phyloP scores from a whole-genome alignment of 306 rosid genomes.

The Pachyrhizus erosus region DNA sequence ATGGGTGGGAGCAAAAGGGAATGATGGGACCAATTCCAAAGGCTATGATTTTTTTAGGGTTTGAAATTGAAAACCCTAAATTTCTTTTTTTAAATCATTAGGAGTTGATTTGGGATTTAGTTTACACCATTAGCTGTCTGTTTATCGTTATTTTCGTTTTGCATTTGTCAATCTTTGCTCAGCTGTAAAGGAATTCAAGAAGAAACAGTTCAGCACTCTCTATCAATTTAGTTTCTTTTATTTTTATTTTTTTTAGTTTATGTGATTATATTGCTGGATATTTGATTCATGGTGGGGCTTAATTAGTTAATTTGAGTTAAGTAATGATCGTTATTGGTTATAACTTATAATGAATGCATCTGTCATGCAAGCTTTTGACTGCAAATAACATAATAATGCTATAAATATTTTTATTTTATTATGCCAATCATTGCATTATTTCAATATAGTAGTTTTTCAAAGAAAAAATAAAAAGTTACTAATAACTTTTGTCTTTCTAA shows the following conservation, averaged over 20 bases:
- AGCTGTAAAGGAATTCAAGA: slow-evolving; percentile 22
- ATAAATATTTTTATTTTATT: neutral
- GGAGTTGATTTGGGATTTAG: slow-evolving; percentile 30
- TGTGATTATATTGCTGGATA: neutral
- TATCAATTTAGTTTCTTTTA: slow-evolving; percentile 25
- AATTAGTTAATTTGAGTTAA: slow-evolving; percentile 17
- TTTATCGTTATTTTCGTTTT: slow-evolving; percentile 19
- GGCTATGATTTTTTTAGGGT: slow-evolving; percentile 9
- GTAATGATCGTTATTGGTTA: neutral
- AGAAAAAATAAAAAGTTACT: too few species aligned
- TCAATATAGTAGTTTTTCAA: neutral
- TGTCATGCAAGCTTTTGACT: neutral
- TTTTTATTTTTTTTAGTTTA: neutral
- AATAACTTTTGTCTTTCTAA: neutral
- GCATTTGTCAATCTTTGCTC: slow-evolving; percentile 5
- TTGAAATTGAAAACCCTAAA: slow-evolving; percentile 31
- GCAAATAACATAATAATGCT: neutral
- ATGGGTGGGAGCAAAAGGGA: neutral
- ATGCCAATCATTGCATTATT: neutral
- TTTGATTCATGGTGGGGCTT: neutral
- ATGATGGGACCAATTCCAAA: slow-evolving; percentile 26
- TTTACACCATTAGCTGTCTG: slow-evolving; percentile 11
- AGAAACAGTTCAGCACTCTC: neutral
- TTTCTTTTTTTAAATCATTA: slow-evolving; percentile 17
- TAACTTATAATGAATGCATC: neutral